Percentiles rank a stretch among this genome's conserved stretches.
These are phyloP conservation scores for Sclerotinia subarctica DNA, from an alignment of 2,329 filamentous ascomycete genomes.

Conservation along the genomic window DNA sequence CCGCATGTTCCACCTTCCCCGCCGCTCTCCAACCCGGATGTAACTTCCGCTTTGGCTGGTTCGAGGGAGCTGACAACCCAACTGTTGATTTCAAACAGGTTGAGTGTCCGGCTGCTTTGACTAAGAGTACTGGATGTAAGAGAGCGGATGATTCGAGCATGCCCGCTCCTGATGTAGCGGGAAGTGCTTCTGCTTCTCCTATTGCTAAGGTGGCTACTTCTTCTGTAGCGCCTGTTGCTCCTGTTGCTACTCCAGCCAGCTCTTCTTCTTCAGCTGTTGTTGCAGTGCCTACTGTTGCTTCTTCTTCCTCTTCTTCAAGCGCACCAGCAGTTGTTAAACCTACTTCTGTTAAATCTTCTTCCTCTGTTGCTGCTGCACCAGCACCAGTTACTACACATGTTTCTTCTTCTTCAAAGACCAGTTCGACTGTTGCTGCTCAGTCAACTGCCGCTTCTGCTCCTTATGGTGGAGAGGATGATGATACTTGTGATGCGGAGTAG, in stretches of 20 bases:
- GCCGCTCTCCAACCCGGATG: constrained; percentile 45
- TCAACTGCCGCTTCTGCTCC: background rate
- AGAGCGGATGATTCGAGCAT: constrained; percentile 28
- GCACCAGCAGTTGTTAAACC: background rate
- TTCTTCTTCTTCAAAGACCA: background rate
- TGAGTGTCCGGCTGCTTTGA: constrained; percentile 46
- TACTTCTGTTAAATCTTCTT: background rate
- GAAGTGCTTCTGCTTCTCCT: background rate
- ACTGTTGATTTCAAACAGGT: constrained; percentile 47
- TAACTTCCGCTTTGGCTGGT: constrained; percentile 54
- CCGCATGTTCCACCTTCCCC: constrained; percentile 46
- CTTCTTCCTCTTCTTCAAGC: background rate
- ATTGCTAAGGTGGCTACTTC: background rate
- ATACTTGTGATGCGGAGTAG: constrained; percentile 13
- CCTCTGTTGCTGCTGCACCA: background rate
- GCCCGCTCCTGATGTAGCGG: constrained; percentile 12
- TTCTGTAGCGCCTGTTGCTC: background rate
- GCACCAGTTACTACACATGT: background rate
- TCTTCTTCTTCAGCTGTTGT: no score
- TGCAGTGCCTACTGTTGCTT: no score
- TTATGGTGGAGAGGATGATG: background rate
- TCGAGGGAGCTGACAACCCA: constrained; percentile 49
- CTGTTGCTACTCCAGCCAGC: background rate
- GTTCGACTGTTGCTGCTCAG: background rate
- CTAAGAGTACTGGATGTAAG: constrained; percentile 44